Conservation (phyloP, 75 land plant genomes). For the Cryptomeria japonica region DNA sequence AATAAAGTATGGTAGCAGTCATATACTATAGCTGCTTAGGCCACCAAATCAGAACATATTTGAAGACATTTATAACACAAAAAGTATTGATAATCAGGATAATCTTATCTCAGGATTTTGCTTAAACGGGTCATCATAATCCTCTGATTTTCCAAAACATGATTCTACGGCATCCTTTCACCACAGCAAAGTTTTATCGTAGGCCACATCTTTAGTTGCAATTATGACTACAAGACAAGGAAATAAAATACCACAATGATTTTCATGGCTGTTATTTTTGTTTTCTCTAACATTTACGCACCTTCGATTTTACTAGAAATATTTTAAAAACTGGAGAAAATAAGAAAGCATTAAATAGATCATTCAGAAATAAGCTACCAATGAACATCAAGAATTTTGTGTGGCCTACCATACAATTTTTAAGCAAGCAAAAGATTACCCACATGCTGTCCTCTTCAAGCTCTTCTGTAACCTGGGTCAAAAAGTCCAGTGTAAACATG, state of each 20-base stretch:
- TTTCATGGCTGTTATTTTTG: background rate
- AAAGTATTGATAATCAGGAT: background rate
- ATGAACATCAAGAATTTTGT: background rate
- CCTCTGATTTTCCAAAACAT: background rate
- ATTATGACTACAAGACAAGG: background rate
- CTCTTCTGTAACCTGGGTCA: slow-evolving; percentile 70
- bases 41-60: background rate
- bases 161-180: background rate
- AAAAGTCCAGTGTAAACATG: slow-evolving; percentile 88
- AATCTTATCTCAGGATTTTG: background rate
- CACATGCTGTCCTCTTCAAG: slow-evolving; percentile 90
- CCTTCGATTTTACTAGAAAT: background rate
- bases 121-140: background rate
- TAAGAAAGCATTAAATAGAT: background rate
- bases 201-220: background rate
- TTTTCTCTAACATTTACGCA: background rate
- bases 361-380: background rate
- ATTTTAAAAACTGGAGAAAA: background rate
- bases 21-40: background rate
- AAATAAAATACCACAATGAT: background rate
- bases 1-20: background rate
- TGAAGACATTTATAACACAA: background rate
- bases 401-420: background rate
- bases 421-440: slow-evolving; percentile 33
- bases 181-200: background rate